These are phyloP conservation scores for Spergularia azorica DNA, from an alignment of 179 eudicot species.

Conservation along the genomic window DNA sequence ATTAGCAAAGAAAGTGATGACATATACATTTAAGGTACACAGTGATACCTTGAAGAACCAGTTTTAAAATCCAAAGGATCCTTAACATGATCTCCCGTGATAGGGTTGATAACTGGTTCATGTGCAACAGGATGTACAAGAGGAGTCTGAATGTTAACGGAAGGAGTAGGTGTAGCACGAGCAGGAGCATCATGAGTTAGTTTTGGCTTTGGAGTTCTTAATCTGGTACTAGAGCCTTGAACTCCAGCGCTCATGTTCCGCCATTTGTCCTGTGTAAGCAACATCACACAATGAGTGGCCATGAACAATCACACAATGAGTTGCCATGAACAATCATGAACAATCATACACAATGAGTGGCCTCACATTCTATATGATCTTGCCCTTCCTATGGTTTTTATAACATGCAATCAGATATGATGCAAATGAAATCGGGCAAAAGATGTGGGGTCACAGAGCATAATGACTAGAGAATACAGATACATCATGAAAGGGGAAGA, in stretches of 20 bases:
- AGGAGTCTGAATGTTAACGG: conserved; percentile 31
- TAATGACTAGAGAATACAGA: too few relatives aligned
- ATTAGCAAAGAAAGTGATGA: neutral
- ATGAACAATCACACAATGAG: neutral
- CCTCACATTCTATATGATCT: too few relatives aligned
- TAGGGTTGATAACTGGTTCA: conserved; percentile 42
- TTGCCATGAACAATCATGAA: neutral
- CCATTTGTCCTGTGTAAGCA: conserved; percentile 79
- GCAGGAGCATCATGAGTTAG: conserved; percentile 44
- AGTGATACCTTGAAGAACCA: conserved; percentile 49
- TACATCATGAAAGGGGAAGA: too few relatives aligned
- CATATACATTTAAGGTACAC: neutral
- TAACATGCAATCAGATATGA: too few relatives aligned
- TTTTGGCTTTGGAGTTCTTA: conserved; percentile 52
- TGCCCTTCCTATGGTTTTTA: too few relatives aligned
- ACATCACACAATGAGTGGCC: conserved; percentile 4
- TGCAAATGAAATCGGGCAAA: too few relatives aligned
- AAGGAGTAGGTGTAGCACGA: conserved; percentile 32
- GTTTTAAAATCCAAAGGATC: conserved; percentile 54
- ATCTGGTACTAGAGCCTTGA: conserved; percentile 67
- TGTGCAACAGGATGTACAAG: conserved; percentile 33
- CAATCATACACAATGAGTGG: too few relatives aligned
- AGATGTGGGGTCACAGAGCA: too few relatives aligned
- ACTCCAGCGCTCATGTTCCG: conserved; percentile 83
- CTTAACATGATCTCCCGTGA: conserved; percentile 54